These are phyloP conservation scores for Talaromyces verruculosus DNA, from an alignment of 2,329 filamentous ascomycete genomes.

Conservation along the genomic window DNA sequence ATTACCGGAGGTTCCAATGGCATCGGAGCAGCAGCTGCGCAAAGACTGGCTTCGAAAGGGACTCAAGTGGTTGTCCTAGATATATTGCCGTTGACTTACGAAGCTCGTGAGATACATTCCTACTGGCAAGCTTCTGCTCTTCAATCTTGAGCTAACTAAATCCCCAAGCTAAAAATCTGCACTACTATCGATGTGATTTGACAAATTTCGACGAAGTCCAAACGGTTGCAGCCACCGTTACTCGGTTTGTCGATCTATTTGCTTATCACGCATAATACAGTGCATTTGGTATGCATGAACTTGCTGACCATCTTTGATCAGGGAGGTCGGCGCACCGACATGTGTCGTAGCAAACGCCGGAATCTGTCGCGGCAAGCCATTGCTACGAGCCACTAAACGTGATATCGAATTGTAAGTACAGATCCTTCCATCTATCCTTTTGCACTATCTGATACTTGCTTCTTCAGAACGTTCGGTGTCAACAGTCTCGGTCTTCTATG, in stretches of 20 bases:
- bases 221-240: not conserved
- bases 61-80: conserved; percentile 12
- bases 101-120: conserved; percentile 3
- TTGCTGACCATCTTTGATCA: not conserved
- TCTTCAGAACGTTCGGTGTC: conserved; percentile 61
- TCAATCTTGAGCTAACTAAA: not conserved
- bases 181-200: conserved; percentile 15
- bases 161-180: not conserved
- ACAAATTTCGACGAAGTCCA: conserved; percentile 9
- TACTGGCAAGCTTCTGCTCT: not conserved
- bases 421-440: too few relatives aligned
- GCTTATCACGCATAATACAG: not conserved
- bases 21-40: conserved; percentile 12
- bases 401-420: conserved; percentile 13
- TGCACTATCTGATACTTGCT: not conserved
- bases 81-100: conserved; percentile 11
- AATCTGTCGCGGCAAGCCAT: conserved; percentile 14
- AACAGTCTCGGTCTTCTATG: conserved; percentile 69
- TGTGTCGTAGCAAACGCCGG: conserved; percentile 12
- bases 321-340: conserved; percentile 10
- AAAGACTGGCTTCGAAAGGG: not conserved
- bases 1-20: conserved; percentile 15
- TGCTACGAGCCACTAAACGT: conserved; percentile 8
- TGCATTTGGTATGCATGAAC: not conserved
- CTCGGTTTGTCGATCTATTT: not conserved